Evolutionary conservation across 2,329 filamentous ascomycete species (phyloP), one percentile per base, ranked within the genome.

Genomic region (Ascochyta lentis): DNA sequence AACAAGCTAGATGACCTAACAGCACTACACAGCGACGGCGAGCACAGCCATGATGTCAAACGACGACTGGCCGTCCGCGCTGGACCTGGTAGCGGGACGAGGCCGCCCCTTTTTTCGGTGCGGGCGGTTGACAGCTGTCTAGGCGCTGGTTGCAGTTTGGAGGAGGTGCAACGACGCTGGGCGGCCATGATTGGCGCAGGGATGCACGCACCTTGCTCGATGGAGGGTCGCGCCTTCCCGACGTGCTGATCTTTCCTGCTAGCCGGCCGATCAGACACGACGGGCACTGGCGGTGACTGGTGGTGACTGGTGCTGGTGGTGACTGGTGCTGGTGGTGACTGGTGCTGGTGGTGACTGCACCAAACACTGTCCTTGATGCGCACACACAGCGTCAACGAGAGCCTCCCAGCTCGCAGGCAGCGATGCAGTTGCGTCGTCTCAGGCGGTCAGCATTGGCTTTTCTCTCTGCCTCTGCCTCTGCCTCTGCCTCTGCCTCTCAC

Each of bases 211-310:
- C 65, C 60, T 65, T 59, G 29, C 65, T 60, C 40, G 49, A 61
- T 60, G 40, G 40, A 56, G 62, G 54, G 49, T 59, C 52, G 64
- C 54, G 60, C 60, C 61, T 62, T 58, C 56, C 63, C 61, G 51
- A 56, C 53, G 39, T 47, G 56, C 51, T 57, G 50, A 64, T 66
- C 58, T 56, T 51, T 63, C 63, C 67, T 61, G 60, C 65, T 63
- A 66, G 64, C 69, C 69, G 70, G 69, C 61, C 64, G 68, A 72
- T 72, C 70, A 68, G 60, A 64, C 69, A 58, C 59, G 39, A 19
- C 19, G 19, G 19, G 19, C 2, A 19, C 19, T 19, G 19, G 19
- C 19, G 19, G 19, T 19, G 19, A 19, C 19, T 19, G 19, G 19
- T 3, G 19, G 2, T 19, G 19, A 19, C 19, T 19, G 19, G 19